Evolutionary conservation across 331 rosid genomes (phyloP).

Genomic region (Malus hybrid): DNA sequence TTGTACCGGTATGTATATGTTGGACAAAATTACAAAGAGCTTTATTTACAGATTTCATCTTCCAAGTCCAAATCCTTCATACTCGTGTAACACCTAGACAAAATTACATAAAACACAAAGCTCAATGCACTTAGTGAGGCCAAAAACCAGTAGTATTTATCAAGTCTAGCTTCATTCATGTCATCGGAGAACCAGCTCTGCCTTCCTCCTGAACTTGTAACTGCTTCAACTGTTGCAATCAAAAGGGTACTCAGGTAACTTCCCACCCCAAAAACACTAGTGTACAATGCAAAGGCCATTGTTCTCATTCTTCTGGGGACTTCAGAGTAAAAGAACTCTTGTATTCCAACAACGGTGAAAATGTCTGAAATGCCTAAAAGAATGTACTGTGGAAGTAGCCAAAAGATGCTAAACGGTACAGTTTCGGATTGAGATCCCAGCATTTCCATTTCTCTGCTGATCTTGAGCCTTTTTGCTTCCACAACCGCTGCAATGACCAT

Average conservation of each 20-base stretch:
- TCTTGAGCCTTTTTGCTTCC: slow-evolving; percentile 61
- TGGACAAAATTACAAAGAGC: neutral
- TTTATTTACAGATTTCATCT: slow-evolving; percentile 24
- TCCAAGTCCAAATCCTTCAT: slow-evolving; percentile 30
- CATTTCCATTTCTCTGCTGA: slow-evolving; percentile 27
- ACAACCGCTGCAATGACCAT: slow-evolving; percentile 73
- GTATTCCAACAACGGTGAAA: slow-evolving; percentile 95
- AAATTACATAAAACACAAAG: slow-evolving; percentile 41
- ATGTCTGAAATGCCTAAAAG: slow-evolving; percentile 80
- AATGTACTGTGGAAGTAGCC: slow-evolving; percentile 85
- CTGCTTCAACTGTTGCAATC: slow-evolving; percentile 52
- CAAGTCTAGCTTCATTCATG: slow-evolving; percentile 69
- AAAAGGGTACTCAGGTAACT: slow-evolving; percentile 78
- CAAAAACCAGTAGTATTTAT: slow-evolving; percentile 75
- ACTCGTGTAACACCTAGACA: slow-evolving; percentile 44
- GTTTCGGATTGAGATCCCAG: slow-evolving; percentile 20
- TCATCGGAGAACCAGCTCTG: slow-evolving; percentile 84
- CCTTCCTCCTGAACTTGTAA: slow-evolving; percentile 39
- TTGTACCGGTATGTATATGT: too few species aligned
- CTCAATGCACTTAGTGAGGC: slow-evolving; percentile 47
- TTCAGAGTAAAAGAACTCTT: slow-evolving; percentile 85
- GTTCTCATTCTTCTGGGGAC: slow-evolving; percentile 80
- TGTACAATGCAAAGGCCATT: slow-evolving; percentile 68
- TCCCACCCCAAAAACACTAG: slow-evolving; percentile 93
- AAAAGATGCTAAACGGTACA: slow-evolving; percentile 67